Evolutionary conservation across 2,329 filamentous ascomycete genomes (phyloP), one percentile per base, ranked within the genome.

Genomic region (Penicillium fuscoglaucum): DNA sequence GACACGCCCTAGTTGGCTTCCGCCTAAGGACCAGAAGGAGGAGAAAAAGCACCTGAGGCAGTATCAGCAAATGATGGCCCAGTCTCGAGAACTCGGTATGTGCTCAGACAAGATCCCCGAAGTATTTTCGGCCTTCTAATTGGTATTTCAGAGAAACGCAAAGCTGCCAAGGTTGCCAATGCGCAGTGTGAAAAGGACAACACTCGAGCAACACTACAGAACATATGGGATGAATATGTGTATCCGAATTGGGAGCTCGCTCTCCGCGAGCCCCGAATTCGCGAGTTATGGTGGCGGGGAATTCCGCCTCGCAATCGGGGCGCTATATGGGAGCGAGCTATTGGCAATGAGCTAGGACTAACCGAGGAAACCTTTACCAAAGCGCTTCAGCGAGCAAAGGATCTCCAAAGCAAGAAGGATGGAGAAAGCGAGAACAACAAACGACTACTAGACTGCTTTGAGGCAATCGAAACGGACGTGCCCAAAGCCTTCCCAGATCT

Each of bases 1-100:
- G 78, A 93, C 69, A 76, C 88, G 76, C 78, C 93, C 82, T 37
- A 88, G 82, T 48, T 90, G 82, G 87, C 79, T 86, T 53, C 87
- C 85, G 21, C 85, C 85, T 9, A 87, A 84, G 76, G 87, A 95
- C 64, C 93, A 91, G 2, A 90, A 90, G 54, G 95, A 99, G 74
- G 95, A 99, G 78, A 90, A 86, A 72, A 88, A 88, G 65, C 95
- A 99, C 74, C 73, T 99, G 64, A 92, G 85, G 70, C 82, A 88
- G 66, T 88, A 86, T 69, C 83, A 87, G 74, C 80, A 78, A 66
- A 88, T 88, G 84, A 85, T 87, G 83, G 81, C 82, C n/a, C 76
- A 81, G 45, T 82, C 84, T 29, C 78, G 83, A 41, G 84, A 87
- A 75, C 79, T 81, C 57, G 81, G 82, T 82, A 72, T 66, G 79